phyloP scores from a whole-genome alignment of 192 early-diverging fungal genomes.

The Glomus cerebriforme region DNA sequence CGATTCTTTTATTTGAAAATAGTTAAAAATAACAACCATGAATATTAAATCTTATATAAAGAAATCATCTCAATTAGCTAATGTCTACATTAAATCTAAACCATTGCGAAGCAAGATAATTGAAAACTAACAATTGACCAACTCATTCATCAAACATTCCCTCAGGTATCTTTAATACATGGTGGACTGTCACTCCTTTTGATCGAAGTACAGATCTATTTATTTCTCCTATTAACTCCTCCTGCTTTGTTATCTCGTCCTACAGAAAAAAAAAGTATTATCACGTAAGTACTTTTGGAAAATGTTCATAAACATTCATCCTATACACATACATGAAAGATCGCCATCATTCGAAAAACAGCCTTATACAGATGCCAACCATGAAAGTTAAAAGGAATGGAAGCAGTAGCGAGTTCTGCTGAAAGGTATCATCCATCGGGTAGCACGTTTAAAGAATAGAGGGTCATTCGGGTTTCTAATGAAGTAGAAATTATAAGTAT shows the following conservation, averaged over 20 bases:
- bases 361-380: conserved; percentile 16
- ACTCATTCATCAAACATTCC: too few relatives aligned
- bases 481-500: too few relatives aligned
- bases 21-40: too few relatives aligned
- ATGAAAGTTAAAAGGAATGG: conserved; percentile 25
- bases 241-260: conserved; percentile 28
- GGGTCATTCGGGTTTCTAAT: too few relatives aligned
- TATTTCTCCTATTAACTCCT: conserved; percentile 16
- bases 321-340: conserved; percentile 28
- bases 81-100: too few relatives aligned
- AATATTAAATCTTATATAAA: too few relatives aligned
- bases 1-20: too few relatives aligned
- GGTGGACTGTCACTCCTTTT: background rate
- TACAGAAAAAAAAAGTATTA: conserved; percentile 22
- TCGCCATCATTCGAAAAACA: conserved; percentile 30
- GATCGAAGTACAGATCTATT: conserved; percentile 7
- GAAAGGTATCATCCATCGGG: conserved; percentile 19
- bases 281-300: conserved; percentile 1
- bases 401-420: conserved; percentile 21
- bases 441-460: too few relatives aligned
- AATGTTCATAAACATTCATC: background rate
- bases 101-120: too few relatives aligned
- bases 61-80: too few relatives aligned
- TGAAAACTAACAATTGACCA: too few relatives aligned
- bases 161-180: conserved; percentile 24